Base-by-base conservation (phyloP, 176 grass and related monocot species). In the Echinochloa phyllopogon region DNA sequence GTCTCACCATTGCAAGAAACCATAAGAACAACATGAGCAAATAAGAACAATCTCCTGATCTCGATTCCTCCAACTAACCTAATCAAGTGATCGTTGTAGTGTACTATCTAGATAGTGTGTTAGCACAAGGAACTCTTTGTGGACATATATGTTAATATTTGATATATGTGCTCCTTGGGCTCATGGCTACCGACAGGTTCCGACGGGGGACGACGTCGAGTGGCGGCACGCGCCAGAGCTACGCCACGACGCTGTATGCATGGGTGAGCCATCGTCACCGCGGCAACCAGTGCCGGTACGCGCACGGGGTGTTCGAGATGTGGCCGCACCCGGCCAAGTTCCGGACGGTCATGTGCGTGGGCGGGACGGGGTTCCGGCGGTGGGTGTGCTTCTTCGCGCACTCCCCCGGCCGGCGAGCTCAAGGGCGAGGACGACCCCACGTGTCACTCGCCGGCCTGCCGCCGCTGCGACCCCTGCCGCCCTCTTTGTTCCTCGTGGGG, bases 321-420 rank as follows among this genome's bases (percentile, higher is more conserved):
- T 92, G 87, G 89, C 66, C 89, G 29, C 89, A 94, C 81, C 92
- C 89, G 7, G 11, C 57, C 2, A 29, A 59, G 4, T 94, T 87
- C 57, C 89, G 89, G 64, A 92, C 89, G 17, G 25, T 33, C 50
- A 86, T 84, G 79, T 94, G 92, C 79, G 41, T 79, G 3, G 62
- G 9, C 20, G 84, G 84, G 1, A 0, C 3, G 2, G 15, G 7
- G 2, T 94, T 84, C 58, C 1, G 29, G 1, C 86, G 89, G 10
- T 56, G 11, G n/a, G 59, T 87, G 15, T 92, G 92, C 84, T 94
- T 94, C 80, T 89, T 94, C 18, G 87, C 87, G 1, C 92, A 94
- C 87, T 63, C 0, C 47, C 0, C n/a, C n/a, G n/a, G n/a, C 5
- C 14, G 43, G 37, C 3, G 75, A 94, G 87, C 77, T 49, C n/a